Evolutionary conservation across 2,329 filamentous ascomycete genomes (phyloP), one percentile per base, ranked within the genome.

Genomic region (Pseudocercospora pini-densiflorae): DNA sequence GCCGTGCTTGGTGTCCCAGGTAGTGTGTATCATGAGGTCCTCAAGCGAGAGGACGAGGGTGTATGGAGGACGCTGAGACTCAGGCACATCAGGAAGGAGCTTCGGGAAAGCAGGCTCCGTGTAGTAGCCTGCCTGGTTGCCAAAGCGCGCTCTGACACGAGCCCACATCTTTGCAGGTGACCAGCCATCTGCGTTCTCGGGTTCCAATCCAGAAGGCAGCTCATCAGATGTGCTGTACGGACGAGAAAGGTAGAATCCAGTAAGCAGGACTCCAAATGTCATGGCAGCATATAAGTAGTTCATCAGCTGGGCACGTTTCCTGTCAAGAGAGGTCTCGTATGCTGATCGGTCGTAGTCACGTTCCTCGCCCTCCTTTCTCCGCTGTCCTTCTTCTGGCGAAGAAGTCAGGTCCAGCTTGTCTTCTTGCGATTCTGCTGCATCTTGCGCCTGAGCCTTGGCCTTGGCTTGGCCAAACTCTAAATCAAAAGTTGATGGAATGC

Each of bases 71-170:
- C 91, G 89, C 75, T 93, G 90, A 63, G 88, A 87, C 19, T 92
- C 91, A 70, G 97, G 86, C 47, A 89, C 86, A 71, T 94, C 90
- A 6, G 92, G 95, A 21, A 99, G 86, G 65, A 99, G 86, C 84
- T 97, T 97, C 65, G 93, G 89, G 79, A 98, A 98, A 8, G 94
- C 91, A 2, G 95, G 95, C 75, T 98, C 94, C 72, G 94, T 94
- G 83, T 98, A 99, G 84, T 98, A 98, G 72, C 89, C 91, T 68
- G 95, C 86, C 65, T 93, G 88, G 70, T 92, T 90, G 68, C 85
- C 85, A 73, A 92, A 84, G 61, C 95, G 90, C 61, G 93, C 90
- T 75, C 86, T 89, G 61, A 90, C 89, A 66, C 95, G 92, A 74
- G 89, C 88, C 85, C 92, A 98, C 87, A 95, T 95, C 31, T 91